These are phyloP conservation scores for Hansenula anomala DNA, from an alignment of 1,139 yeast species.

Conservation along the genomic window DNA sequence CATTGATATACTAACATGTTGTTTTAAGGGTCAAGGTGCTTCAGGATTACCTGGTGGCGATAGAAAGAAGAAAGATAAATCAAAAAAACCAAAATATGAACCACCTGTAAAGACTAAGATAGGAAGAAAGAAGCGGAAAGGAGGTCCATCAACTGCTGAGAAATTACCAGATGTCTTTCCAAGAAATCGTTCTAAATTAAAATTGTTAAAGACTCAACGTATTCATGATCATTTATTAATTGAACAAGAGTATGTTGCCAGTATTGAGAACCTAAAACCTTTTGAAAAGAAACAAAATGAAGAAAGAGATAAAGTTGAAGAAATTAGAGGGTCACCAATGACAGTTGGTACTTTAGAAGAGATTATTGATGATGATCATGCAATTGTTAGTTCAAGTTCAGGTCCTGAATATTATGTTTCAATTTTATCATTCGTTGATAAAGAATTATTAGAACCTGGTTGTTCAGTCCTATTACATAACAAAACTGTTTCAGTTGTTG, in stretches of 20 bases:
- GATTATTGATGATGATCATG: conserved; percentile 97
- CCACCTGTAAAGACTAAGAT: conserved; percentile 96
- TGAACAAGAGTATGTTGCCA: conserved; percentile 95
- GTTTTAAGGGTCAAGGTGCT: conserved; percentile 72
- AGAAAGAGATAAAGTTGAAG: conserved; percentile 92
- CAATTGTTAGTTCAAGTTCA: conserved; percentile 92
- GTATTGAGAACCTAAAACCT: conserved; percentile 92
- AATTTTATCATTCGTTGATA: conserved; percentile 95
- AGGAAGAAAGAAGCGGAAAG: conserved; percentile 87
- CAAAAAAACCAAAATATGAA: conserved; percentile 90
- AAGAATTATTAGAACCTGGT: conserved; percentile 95
- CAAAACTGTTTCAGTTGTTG: conserved; percentile 91
- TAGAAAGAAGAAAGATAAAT: conserved; percentile 69
- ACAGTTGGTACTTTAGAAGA: conserved; percentile 96
- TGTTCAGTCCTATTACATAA: conserved; percentile 95
- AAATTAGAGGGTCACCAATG: conserved; percentile 94
- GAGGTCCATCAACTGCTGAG: conserved; percentile 82
- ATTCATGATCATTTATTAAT: conserved; percentile 91
- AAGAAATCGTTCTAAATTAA: conserved; percentile 87
- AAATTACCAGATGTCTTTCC: conserved; percentile 90
- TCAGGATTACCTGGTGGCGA: conserved; percentile 70
- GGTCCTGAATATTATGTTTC: conserved; percentile 98
- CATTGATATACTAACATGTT: neutral
- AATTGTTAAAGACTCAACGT: conserved; percentile 87
- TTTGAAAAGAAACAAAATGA: conserved; percentile 96